Base-by-base conservation (phyloP, 805 yeast genomes). In the Allodekkera sacchari region DNA sequence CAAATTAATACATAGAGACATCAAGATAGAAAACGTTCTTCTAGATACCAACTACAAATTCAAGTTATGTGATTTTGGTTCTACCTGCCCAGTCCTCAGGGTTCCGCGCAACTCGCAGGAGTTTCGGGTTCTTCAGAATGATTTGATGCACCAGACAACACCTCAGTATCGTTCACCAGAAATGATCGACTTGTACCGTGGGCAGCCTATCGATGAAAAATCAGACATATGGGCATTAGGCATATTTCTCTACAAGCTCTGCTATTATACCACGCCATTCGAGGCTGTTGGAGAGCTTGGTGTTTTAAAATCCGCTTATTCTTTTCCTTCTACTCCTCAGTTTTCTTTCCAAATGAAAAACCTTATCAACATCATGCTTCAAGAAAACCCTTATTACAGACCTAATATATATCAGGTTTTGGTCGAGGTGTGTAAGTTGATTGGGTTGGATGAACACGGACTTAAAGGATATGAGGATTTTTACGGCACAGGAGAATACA, bases 141-240 rank as follows among this genome's bases (percentile, higher is more conserved):
- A 89, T 52, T 75, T 89, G 34, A 71, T 84, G 47, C 75, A 78
- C 41, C 94, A 89, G 50, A 89, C 98, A 0, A 89, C 98, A 4
- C 95, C 95, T 11, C 98, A 92, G 55, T 89, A 89, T 53, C 66
- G 98, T 41, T 68, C 94, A 0, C 98, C 98, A 0, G 98, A 89
- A 52, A 92, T 89, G 97, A 73, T 89, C 35, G 96, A 89, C 56
- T 66, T 88, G 17, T 79, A 80, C 52, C 64, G 85, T 28, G 83
- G 87, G 6, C 61, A 76, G 28, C 92, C 96, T 2, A 82, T 89
- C 25, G 92, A 89, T 55, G 94, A 88, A 47, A 85, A 85, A 55
- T 69, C 89, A 6, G 98, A 89, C 58, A 83, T 89, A 29, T 89
- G 98, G 98, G 98, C 98, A 0, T 61, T 89, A 29, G 98, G 98